A percentile compares a stretch with the other conserved stretches of the same genome.
phyloP scores from a whole-genome alignment of 768 basidiomycete genomes.

The Podaxis carcinomalis region DNA sequence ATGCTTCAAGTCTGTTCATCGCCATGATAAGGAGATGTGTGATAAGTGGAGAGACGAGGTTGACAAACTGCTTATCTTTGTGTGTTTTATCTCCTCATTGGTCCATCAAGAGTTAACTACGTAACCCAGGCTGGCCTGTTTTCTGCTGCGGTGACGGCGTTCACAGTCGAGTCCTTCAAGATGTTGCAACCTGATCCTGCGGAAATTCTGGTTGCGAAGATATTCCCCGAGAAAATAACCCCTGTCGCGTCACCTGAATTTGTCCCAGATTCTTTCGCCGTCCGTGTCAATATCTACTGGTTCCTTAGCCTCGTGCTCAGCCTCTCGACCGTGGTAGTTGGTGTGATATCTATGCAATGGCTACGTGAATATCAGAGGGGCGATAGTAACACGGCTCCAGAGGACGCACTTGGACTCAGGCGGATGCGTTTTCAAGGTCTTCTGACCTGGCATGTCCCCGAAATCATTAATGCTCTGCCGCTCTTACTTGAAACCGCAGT shows the following conservation, averaged over 20 bases:
- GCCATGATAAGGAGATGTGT: slow-evolving; percentile 11
- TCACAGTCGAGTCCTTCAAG: slow-evolving; percentile 20
- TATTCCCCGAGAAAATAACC: slow-evolving; percentile 11
- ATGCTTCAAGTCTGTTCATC: slow-evolving; percentile 2
- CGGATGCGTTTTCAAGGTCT: slow-evolving; percentile 25
- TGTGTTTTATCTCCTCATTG: neutral
- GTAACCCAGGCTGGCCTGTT: slow-evolving; percentile 20
- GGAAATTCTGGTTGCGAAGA: slow-evolving; percentile 9
- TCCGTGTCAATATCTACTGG: slow-evolving; percentile 16
- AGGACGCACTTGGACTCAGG: slow-evolving; percentile 16
- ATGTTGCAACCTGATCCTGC: slow-evolving; percentile 19
- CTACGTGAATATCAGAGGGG: slow-evolving; percentile 17
- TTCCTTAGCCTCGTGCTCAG: slow-evolving; percentile 16
- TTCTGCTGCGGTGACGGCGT: slow-evolving; percentile 22
- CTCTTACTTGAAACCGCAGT: slow-evolving; percentile 24
- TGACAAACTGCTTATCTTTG: slow-evolving; percentile 13
- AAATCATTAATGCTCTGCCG: slow-evolving; percentile 22
- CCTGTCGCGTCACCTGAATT: neutral
- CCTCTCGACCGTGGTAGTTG: slow-evolving; percentile 14
- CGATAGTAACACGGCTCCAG: slow-evolving; percentile 5
- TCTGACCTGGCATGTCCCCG: slow-evolving; percentile 22
- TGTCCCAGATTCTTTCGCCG: slow-evolving; percentile 1
- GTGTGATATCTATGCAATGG: slow-evolving; percentile 19
- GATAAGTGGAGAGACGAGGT: slow-evolving; percentile 13
- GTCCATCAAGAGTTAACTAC: neutral